Base-by-base conservation (phyloP, 805 yeast species). In the Cyberlindnera mycetangii region DNA sequence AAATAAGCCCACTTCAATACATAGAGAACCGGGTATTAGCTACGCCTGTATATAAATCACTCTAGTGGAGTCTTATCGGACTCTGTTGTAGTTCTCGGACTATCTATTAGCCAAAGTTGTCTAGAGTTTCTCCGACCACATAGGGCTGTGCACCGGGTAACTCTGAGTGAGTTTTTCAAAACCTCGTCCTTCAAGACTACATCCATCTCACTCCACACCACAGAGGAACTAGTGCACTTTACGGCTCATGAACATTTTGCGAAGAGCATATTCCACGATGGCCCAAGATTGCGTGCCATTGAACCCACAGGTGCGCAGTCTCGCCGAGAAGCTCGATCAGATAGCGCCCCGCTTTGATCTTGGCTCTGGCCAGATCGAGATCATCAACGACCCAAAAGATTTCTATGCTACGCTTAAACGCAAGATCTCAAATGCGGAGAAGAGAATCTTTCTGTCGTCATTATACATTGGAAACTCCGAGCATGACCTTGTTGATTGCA, bases 381-480 rank as follows among this genome's bases (percentile, higher is more conserved):
- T 90, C 15, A 51, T 90, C 25, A 68, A 69, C 18, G 72, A 74
- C 43, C 99, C 99, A 0, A 68, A 59, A 1, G 79, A 74, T n/a
- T 93, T 93, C 59, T 92, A 93, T 64, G 50, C 67, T 2, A 66
- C 75, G 2, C 67, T 93, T 41, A 86, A 81, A 55, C 37, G 55
- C 3, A 85, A 84, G 54, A 90, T 92, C 16, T 50, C 64, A 3
- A 40, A 57, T 1, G 92, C 98, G 1, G 65, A 84, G 42, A 49
- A 65, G 6, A 71, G 95, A 34, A 73, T 93, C 9, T 93, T 89
- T 56, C 72, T 93, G 30, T 84, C 96, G 5, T 83, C 96, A 2
- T 69, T 93, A 32, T 93, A 93, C 60, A 72, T 93, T 37, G 99
- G 99, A 2, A 85, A 83, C 54, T 63, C 79, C 2, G 96, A 93